A percentile compares a stretch with the other conserved stretches of the same genome.
Evolutionary conservation across 2,329 filamentous ascomycete species (phyloP).

Genomic region (Colletotrichum incanum): DNA sequence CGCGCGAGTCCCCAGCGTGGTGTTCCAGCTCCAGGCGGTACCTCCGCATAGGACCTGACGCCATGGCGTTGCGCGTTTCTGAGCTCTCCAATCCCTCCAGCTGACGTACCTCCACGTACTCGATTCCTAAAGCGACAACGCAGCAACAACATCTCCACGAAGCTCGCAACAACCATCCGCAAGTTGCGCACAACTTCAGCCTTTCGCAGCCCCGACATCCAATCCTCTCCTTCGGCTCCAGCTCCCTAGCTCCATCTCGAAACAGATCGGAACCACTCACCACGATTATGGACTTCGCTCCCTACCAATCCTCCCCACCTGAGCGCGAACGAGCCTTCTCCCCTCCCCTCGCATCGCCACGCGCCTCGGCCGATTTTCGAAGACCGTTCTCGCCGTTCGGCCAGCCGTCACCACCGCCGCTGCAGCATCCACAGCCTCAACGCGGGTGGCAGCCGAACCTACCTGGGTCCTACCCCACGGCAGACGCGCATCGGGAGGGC

Average conservation of each 20-base stretch:
- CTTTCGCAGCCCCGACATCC: neutral
- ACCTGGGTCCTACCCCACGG: conserved; percentile 57
- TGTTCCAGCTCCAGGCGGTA: conserved; percentile 19
- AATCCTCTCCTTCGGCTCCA: neutral
- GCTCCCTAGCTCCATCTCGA: neutral
- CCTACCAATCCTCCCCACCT: conserved; percentile 93
- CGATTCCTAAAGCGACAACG: conserved; percentile 5
- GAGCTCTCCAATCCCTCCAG: conserved; percentile 28
- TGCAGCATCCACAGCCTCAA: conserved; percentile 71
- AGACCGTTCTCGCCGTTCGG: conserved; percentile 67
- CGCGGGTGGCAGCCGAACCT: conserved; percentile 63
- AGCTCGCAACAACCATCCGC: neutral
- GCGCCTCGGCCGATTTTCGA: conserved; percentile 69
- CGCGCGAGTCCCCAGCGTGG: neutral
- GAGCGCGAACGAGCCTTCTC: conserved; percentile 87
- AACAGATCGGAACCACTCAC: neutral
- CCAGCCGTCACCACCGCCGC: conserved; percentile 59
- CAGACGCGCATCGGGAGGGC: conserved; percentile 64
- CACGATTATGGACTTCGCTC: conserved; percentile 88
- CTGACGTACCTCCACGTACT: conserved; percentile 32
- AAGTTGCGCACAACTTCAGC: neutral
- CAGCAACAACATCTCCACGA: conserved; percentile 8
- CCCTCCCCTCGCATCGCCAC: conserved; percentile 73
- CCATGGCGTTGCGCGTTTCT: conserved; percentile 39
- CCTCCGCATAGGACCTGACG: conserved; percentile 28